Evolutionary conservation across 805 yeast genomes (phyloP), one percentile per base, ranked within the genome.

Genomic region (Nakazawaea wickerhamii): DNA sequence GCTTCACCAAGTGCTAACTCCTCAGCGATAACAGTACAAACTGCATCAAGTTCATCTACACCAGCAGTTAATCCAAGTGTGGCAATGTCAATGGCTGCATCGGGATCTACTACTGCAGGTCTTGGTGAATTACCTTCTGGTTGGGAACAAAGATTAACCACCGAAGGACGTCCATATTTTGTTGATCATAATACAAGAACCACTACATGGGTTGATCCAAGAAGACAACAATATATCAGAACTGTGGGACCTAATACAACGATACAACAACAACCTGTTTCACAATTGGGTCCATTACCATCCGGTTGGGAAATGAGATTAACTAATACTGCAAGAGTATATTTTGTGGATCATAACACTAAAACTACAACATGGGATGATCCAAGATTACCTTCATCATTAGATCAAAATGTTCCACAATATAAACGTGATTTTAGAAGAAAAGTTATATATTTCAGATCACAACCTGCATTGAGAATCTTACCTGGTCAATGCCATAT

Each of bases 301-400:
- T 80, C 91, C 42, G 99, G 99, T 42, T 93, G 99, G 99, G 99
- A 93, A 70, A 93, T 93, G 99, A 84, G 99, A 66, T 76, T 93
- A 58, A 95, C 99, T 33, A 93, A 93, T 64, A 93, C 99, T 1
- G 97, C 99, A 8, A 79, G 99, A 63, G 99, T 93, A 18, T 93
- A 93, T 64, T 93, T 93, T 63, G 99, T 93, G 51, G 99, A 93
- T 64, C 99, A 93, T 70, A 93, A 93, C 67, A 93, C 99, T 25
- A 93, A 93, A 68, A 93, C 99, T 0, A 93, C 99, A 0, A 93
- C 99, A 1, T 93, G 99, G 99, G 99, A 93, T 65, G 99, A 93
- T 61, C 99, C 99, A 50, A 81, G 99, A 60, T 74, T 93, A 60
- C 99, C 99, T 40, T 88, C 97, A 5, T 86, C 96, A 7, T 71